A percentile compares a stretch with the other conserved stretches of the same genome.
phyloP scores from a whole-genome alignment of 2,329 filamentous ascomycete species.

The Kalmusia sp. region DNA sequence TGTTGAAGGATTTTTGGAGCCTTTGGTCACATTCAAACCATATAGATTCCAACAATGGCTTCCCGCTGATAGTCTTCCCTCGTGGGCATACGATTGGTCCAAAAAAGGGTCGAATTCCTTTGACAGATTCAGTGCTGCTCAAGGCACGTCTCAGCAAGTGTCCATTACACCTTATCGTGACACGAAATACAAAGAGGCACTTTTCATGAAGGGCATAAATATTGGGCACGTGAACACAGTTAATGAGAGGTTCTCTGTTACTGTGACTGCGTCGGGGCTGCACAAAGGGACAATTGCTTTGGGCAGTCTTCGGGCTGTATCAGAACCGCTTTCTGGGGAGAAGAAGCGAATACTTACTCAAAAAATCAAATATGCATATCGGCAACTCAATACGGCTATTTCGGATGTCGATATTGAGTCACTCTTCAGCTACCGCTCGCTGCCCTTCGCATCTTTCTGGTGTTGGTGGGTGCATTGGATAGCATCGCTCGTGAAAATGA shows the following conservation, averaged over 20 bases:
- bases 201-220: neutral
- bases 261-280: neutral
- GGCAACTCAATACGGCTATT: neutral
- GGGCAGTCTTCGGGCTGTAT: neutral
- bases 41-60: neutral
- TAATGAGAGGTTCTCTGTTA: neutral
- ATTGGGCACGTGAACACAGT: neutral
- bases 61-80: neutral
- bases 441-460: slow-evolving; percentile 6
- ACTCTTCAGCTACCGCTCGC: neutral
- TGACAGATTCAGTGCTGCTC: neutral
- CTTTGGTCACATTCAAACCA: slow-evolving; percentile 1
- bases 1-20: neutral
- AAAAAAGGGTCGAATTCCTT: neutral
- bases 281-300: neutral
- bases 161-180: neutral
- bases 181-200: neutral
- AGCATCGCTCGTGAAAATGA: slow-evolving; percentile 1
- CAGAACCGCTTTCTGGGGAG: neutral
- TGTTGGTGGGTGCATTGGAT: slow-evolving; percentile 8
- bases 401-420: neutral
- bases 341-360: neutral
- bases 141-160: neutral
- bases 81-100: slow-evolving; percentile 8
- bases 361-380: neutral